phyloP scores from a whole-genome alignment of 345 rosid species.

The Hibiscus syriacus region DNA sequence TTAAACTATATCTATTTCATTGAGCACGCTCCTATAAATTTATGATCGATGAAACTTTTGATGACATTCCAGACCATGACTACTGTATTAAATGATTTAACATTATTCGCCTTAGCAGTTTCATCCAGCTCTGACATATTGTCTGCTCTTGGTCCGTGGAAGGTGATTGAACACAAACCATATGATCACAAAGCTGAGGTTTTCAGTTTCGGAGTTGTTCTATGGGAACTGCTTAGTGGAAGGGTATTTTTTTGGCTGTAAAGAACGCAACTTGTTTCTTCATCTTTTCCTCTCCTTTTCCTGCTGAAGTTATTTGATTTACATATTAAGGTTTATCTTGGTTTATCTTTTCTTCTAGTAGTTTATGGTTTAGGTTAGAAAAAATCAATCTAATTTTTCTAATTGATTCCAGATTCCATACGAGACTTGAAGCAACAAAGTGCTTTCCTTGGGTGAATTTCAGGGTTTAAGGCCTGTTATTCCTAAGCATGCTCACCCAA shows the following conservation, averaged over 20 bases:
- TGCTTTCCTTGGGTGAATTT: slow-evolving; percentile 6
- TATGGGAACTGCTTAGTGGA: slow-evolving; percentile 66
- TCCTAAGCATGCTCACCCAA: slow-evolving; percentile 39
- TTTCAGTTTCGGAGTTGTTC: slow-evolving; percentile 54
- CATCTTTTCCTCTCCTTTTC: neutral
- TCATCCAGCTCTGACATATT: slow-evolving; percentile 13
- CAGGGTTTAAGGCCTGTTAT: slow-evolving; percentile 62
- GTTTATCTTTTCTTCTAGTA: neutral
- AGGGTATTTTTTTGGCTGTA: slow-evolving; percentile 28
- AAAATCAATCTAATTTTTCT: slow-evolving; percentile 9
- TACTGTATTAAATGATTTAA: neutral
- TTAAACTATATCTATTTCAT: neutral
- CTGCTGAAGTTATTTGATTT: neutral
- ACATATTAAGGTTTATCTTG: neutral
- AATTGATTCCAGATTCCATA: slow-evolving; percentile 46
- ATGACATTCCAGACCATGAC: neutral
- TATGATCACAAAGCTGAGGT: slow-evolving; percentile 60
- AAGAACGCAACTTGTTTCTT: neutral
- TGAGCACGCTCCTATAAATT: neutral
- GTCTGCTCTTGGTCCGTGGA: slow-evolving; percentile 21
- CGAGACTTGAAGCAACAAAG: slow-evolving; percentile 10
- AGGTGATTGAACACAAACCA: slow-evolving; percentile 64
- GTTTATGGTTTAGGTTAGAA: neutral
- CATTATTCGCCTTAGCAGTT: slow-evolving; percentile 6
- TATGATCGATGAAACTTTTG: neutral